phyloP scores from a whole-genome alignment of 2,329 filamentous ascomycete species.

The Arthrinium puccinioides region DNA sequence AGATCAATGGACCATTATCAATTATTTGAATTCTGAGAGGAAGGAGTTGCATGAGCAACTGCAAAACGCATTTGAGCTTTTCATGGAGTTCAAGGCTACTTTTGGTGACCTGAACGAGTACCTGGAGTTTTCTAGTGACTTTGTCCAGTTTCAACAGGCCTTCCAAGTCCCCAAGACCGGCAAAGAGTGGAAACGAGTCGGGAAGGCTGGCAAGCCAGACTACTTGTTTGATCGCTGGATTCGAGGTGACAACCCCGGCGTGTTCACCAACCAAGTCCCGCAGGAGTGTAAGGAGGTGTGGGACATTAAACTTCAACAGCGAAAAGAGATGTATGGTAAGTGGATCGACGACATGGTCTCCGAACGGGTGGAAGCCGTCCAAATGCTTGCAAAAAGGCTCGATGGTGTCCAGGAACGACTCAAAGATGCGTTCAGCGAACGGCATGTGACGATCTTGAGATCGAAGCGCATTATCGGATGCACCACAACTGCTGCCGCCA shows the following conservation, averaged over 20 bases:
- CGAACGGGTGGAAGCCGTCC: constrained; percentile 41
- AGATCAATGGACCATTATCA: constrained; percentile 32
- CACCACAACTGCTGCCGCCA: constrained; percentile 66
- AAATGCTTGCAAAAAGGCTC: constrained; percentile 28
- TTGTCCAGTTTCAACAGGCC: constrained; percentile 46
- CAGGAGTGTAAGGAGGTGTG: constrained; percentile 36
- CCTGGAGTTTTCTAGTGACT: constrained; percentile 28
- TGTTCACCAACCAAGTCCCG: constrained; percentile 25
- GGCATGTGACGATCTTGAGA: constrained; percentile 35
- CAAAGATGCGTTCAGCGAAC: constrained; percentile 34
- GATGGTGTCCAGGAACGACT: constrained; percentile 33
- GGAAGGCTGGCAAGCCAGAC: constrained; percentile 33
- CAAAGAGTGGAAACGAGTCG: constrained; percentile 39
- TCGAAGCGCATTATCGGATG: constrained; percentile 57
- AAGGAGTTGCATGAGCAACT: constrained; percentile 13
- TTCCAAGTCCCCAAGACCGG: constrained; percentile 40
- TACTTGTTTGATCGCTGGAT: constrained; percentile 52
- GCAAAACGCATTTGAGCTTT: constrained; percentile 9
- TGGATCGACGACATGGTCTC: constrained; percentile 40
- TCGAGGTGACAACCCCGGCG: constrained; percentile 34
- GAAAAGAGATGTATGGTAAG: constrained; percentile 24
- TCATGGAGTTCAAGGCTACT: constrained; percentile 5
- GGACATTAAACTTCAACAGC: constrained; percentile 32
- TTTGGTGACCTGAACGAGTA: constrained; percentile 27
- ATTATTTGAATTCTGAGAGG: constrained; percentile 29